Conservation (phyloP, 257 asterid genomes). For the Phtheirospermum japonicum region DNA sequence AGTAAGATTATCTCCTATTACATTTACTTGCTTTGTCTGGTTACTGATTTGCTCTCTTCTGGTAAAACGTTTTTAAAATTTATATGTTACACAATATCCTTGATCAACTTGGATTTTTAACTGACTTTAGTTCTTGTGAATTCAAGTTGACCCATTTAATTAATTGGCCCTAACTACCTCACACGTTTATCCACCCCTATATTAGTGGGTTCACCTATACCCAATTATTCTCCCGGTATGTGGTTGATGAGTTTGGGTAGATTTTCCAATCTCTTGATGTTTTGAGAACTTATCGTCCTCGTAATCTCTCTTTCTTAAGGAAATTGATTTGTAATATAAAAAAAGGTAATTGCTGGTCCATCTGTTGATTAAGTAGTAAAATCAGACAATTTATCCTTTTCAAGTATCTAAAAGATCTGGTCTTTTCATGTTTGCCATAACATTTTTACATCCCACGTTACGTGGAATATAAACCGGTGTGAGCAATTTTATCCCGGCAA, state of each 20-base stretch:
- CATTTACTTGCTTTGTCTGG: constrained; percentile 19
- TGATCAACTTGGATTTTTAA: constrained; percentile 7
- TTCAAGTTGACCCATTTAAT: background rate
- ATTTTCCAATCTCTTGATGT: constrained; percentile 1
- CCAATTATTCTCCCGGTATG: constrained; percentile 2
- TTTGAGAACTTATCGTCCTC: background rate
- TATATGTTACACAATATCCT: constrained; percentile 2
- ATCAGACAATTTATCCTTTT: background rate
- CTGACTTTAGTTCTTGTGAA: background rate
- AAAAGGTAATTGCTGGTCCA: background rate
- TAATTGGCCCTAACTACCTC: background rate
- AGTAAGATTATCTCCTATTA: constrained; percentile 54
- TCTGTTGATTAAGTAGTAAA: background rate
- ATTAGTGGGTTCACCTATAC: constrained; percentile 7
- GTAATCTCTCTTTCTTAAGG: background rate
- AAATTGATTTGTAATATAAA: background rate
- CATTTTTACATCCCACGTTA: constrained; percentile 1
- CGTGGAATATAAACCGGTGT: background rate
- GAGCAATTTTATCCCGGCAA: background rate
- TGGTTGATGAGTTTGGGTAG: constrained; percentile 22
- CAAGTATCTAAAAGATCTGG: background rate
- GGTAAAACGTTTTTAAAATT: background rate
- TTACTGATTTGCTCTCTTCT: constrained; percentile 13
- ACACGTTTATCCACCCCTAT: background rate
- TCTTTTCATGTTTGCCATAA: constrained; percentile 5